Conservation (phyloP, 768 basidiomycete genomes). For the Obba rivulosa region DNA sequence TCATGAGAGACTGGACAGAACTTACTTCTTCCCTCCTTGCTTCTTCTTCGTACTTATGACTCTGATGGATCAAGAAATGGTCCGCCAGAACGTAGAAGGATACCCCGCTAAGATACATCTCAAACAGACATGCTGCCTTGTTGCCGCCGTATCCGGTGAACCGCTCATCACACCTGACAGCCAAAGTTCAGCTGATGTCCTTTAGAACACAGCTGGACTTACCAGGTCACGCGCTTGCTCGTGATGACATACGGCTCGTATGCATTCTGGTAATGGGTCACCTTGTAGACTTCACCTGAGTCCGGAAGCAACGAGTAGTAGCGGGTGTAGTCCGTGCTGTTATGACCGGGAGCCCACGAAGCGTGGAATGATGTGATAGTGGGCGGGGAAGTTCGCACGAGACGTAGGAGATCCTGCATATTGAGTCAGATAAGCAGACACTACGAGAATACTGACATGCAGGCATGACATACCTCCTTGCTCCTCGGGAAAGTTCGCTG, state of each 20-base stretch:
- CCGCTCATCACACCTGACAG: slow-evolving; percentile 80
- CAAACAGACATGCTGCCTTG: slow-evolving; percentile 89
- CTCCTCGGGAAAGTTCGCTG: slow-evolving; percentile 56
- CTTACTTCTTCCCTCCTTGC: slow-evolving; percentile 65
- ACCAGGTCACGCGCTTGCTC: slow-evolving; percentile 73
- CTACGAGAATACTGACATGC: not conserved
- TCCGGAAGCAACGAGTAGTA: slow-evolving; percentile 49
- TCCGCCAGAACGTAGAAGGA: slow-evolving; percentile 80
- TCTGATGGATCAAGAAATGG: slow-evolving; percentile 88
- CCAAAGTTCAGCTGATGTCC: slow-evolving; percentile 1
- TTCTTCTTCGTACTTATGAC: slow-evolving; percentile 74
- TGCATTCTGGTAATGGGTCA: slow-evolving; percentile 70
- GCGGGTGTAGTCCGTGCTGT: slow-evolving; percentile 69
- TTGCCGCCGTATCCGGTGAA: slow-evolving; percentile 91
- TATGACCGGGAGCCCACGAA: slow-evolving; percentile 74
- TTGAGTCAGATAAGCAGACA: not conserved
- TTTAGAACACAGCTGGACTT: slow-evolving; percentile 10
- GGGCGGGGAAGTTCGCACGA: slow-evolving; percentile 43
- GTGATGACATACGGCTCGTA: slow-evolving; percentile 90
- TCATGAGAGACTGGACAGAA: not conserved
- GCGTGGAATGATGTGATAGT: slow-evolving; percentile 73
- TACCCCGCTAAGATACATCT: slow-evolving; percentile 84
- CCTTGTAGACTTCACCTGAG: slow-evolving; percentile 68
- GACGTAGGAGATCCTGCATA: slow-evolving; percentile 46
- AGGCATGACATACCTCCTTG: slow-evolving; percentile 48